Percentiles rank a stretch among this genome's conserved stretches.
These are phyloP conservation scores for Colletotrichum falcatum DNA, from an alignment of 2,329 filamentous ascomycete species.

Conservation along the genomic window DNA sequence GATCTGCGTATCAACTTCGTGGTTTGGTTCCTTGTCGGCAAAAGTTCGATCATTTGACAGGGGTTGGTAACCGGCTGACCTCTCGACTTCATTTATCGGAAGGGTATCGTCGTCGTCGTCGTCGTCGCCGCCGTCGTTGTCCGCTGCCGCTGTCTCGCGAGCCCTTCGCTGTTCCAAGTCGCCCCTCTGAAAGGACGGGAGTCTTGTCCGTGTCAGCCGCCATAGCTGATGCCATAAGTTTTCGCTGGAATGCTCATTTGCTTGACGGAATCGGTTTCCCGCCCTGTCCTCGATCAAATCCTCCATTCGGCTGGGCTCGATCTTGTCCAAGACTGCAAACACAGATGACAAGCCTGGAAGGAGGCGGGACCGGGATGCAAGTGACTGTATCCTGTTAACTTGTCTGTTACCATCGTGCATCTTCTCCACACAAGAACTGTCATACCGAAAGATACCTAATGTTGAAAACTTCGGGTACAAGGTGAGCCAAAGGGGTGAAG, in stretches of 20 bases:
- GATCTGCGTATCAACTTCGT: background rate
- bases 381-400: conserved; percentile 8
- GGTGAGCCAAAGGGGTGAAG: conserved; percentile 43
- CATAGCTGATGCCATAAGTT: background rate
- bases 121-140: too few species aligned
- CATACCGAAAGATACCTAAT: conserved; percentile 51
- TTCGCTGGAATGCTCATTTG: background rate
- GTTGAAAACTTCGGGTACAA: conserved; percentile 54
- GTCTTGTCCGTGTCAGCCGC: conserved; percentile 47
- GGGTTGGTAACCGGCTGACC: background rate
- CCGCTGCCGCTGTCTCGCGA: conserved; percentile 43
- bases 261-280: background rate
- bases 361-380: conserved; percentile 4
- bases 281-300: background rate
- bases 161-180: conserved; percentile 48
- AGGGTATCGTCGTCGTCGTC: too few species aligned
- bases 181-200: conserved; percentile 50
- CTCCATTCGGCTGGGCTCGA: background rate
- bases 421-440: conserved; percentile 44
- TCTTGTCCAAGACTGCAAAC: background rate
- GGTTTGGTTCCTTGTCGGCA: background rate
- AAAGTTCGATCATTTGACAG: too few species aligned
- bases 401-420: background rate
- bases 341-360: conserved; percentile 5
- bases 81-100: background rate